A percentile compares a stretch with the other conserved stretches of the same genome.
Conservation (phyloP, 2,329 filamentous ascomycete species). For the Ramularia endophylla region DNA sequence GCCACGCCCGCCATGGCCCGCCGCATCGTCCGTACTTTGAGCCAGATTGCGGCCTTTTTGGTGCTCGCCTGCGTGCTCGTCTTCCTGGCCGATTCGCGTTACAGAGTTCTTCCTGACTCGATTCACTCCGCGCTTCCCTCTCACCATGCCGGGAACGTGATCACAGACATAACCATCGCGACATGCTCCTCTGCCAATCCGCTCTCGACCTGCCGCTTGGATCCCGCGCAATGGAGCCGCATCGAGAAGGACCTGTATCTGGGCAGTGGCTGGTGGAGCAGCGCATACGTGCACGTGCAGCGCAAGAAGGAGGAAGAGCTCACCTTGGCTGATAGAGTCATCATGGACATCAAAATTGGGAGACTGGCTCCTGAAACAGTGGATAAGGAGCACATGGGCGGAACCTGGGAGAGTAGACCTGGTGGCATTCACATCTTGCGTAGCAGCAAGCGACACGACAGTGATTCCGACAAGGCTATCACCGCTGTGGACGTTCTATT, state of each 20-base stretch:
- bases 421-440: conserved; percentile 78
- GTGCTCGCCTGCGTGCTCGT: conserved; percentile 60
- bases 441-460: conserved; percentile 63
- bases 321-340: conserved; percentile 64
- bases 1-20: conserved; percentile 18
- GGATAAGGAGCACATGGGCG: conserved; percentile 51
- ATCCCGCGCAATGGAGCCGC: conserved; percentile 68
- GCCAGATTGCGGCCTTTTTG: conserved; percentile 66
- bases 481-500: conserved; percentile 84
- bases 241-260: conserved; percentile 88
- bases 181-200: conserved; percentile 69
- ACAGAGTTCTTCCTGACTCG: conserved; percentile 75
- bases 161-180: conserved; percentile 77
- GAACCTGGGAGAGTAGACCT: conserved; percentile 71
- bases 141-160: conserved; percentile 75
- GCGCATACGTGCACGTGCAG: conserved; percentile 75
- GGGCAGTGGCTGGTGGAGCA: conserved; percentile 64
- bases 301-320: conserved; percentile 84
- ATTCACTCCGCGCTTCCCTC: conserved; percentile 83
- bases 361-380: conserved; percentile 60
- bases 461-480: conserved; percentile 67
- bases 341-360: conserved; percentile 72
- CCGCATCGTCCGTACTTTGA: conserved; percentile 57
- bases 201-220: conserved; percentile 49
- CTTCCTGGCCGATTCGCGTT: conserved; percentile 81